A percentile compares a stretch with the other conserved stretches of the same genome.
phyloP scores from a whole-genome alignment of 306 rosid species.

The Ceratonia siliqua region DNA sequence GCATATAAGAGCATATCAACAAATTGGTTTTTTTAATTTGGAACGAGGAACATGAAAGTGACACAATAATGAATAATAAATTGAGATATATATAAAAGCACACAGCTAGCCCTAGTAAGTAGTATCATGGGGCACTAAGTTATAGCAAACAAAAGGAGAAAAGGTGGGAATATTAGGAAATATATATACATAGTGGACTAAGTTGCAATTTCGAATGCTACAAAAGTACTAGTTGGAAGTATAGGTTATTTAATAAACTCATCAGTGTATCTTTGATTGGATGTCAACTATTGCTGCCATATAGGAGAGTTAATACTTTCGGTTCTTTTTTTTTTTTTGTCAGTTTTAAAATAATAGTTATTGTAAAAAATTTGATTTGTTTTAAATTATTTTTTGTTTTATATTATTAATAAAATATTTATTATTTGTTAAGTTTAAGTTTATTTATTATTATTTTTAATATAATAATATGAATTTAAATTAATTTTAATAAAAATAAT shows the following conservation, averaged over 20 bases:
- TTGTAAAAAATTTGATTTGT: too few species aligned
- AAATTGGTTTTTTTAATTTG: slow-evolving; percentile 35
- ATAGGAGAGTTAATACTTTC: too few species aligned
- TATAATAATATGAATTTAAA: too few species aligned
- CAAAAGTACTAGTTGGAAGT: not conserved
- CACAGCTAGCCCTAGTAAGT: not conserved
- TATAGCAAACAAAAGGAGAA: not conserved
- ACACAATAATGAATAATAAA: not conserved
- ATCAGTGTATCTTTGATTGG: not conserved
- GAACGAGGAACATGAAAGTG: slow-evolving; percentile 30
- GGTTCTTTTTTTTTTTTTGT: too few species aligned
- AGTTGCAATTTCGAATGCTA: not conserved
- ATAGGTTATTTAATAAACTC: not conserved
- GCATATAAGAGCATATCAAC: slow-evolving; percentile 29
- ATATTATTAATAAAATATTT: too few species aligned
- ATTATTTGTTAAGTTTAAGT: too few species aligned
- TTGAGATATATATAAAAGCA: not conserved
- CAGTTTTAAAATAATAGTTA: too few species aligned
- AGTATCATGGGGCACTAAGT: not conserved
- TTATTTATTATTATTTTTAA: too few species aligned
- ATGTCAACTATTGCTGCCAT: not conserved
- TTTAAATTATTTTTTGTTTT: too few species aligned
- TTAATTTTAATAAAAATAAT: too few species aligned
- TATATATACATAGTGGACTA: not conserved
- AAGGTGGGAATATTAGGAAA: not conserved